Percentiles rank a stretch among this genome's conserved stretches.
Conservation (phyloP, 306 rosid species). For the Senna tora region DNA sequence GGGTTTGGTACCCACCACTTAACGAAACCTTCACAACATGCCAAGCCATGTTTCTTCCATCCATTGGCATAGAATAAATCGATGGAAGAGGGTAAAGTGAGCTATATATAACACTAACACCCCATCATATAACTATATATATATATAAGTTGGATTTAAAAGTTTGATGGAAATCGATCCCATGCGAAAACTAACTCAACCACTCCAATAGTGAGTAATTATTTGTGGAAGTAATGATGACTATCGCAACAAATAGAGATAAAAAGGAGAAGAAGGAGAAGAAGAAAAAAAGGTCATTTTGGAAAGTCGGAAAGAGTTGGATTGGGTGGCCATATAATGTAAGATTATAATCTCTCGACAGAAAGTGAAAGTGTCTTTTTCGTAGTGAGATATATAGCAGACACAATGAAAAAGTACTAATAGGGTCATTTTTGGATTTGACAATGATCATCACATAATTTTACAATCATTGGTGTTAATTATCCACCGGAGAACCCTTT, state of each 20-base stretch:
- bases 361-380: constrained; percentile 43
- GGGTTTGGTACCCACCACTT: constrained; percentile 46
- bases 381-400: constrained; percentile 19
- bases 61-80: background rate
- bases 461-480: constrained; percentile 46
- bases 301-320: constrained; percentile 42
- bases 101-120: too few relatives aligned
- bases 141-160: constrained; percentile 6
- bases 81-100: background rate
- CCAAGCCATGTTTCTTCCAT: constrained; percentile 26
- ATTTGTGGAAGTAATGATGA: constrained; percentile 52
- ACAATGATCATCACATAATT: constrained; percentile 43
- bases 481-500: constrained; percentile 38
- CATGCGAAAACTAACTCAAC: constrained; percentile 39
- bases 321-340: constrained; percentile 4
- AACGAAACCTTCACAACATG: constrained; percentile 29
- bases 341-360: constrained; percentile 40
- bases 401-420: constrained; percentile 10
- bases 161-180: constrained; percentile 16
- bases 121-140: too few relatives aligned
- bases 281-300: constrained; percentile 28
- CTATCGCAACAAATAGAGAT: constrained; percentile 29
- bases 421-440: constrained; percentile 12
- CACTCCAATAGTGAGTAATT: constrained; percentile 32
- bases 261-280: background rate